Base-by-base conservation (phyloP, 345 rosid genomes). In the Sisymbrium altissimum region DNA sequence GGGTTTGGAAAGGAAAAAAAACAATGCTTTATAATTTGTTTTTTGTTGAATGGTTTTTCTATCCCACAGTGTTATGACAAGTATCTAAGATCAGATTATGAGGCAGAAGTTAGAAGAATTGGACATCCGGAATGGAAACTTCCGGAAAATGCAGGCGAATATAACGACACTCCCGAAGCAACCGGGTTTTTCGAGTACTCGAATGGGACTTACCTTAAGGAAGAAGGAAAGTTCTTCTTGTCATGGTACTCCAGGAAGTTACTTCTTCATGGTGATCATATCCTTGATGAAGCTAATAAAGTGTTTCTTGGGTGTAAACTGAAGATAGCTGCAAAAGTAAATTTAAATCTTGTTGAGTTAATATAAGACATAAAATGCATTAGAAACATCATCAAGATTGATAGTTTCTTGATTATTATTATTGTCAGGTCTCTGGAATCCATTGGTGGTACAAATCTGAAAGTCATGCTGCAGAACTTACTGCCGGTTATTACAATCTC, bases 71-170 rank as follows among this genome's bases (percentile, higher is more conserved):
- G 97, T 81, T 88, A 82, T 39, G 97, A 91, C 79, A 86, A 86
- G 76, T 91, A 88, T 60, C 79, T 88, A 9, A 45, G 82, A 86
- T 80, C 83, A 19, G 93, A 87, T 2, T 94, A 87, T 87, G 86
- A 84, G 70, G 83, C 81, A 72, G 90, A 87, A 40, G 95, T 86
- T 41, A 70, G 35, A 40, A 71, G 38, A 54, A 85, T 79, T 32
- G 89, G 98, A 43, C 93, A 94, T 70, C 87, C 91, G 4, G 87
- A 89, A 55, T 94, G 96, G 96, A 90, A 88, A 71, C 83, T 89
- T 49, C 97, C 95, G 0, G 87, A 91, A 66, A 78, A 91, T 64
- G 93, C 90, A 15, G 97, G 95, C 40, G 53, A 43, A 73, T 87
- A 88, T 67, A 94, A 87, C 32, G 87, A 79, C 72, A 81, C 59